Evolutionary conservation across 1,284 basidiomycete genomes (phyloP).

Genomic region (Austropuccinia psidii): DNA sequence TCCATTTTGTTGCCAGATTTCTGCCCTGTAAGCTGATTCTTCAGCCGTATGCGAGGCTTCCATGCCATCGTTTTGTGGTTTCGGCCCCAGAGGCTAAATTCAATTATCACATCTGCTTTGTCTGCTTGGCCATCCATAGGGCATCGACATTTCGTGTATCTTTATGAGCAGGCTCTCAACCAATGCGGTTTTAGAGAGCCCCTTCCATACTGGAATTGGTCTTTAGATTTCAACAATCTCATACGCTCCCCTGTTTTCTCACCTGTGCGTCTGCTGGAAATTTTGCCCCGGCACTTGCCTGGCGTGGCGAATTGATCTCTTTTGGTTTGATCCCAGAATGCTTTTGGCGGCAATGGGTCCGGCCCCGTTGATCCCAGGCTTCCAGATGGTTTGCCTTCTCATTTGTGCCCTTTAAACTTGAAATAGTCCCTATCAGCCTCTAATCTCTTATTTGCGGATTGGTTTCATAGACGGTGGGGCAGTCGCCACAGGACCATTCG

Average conservation of each 20-base stretch:
- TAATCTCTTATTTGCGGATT: not conserved
- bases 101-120: too few relatives aligned
- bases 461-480: constrained; percentile 11
- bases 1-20: constrained; percentile 32
- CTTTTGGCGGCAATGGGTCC: constrained; percentile 28
- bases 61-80: too few relatives aligned
- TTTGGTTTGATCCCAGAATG: constrained; percentile 5
- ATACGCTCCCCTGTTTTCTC: constrained; percentile 25
- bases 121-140: too few relatives aligned
- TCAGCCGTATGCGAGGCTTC: too few relatives aligned
- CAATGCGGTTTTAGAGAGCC: constrained; percentile 11
- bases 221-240: constrained; percentile 16
- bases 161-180: constrained; percentile 18
- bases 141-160: constrained; percentile 32
- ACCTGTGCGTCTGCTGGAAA: not conserved
- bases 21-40: constrained; percentile 25
- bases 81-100: not conserved
- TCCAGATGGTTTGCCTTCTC: not conserved
- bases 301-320: not conserved
- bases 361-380: not conserved
- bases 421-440: not conserved
- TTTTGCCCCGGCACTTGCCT: not conserved
- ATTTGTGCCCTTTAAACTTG: not conserved
- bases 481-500: constrained; percentile 19
- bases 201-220: constrained; percentile 32